Conservation (phyloP, 176 grass and related monocot genomes). For the Aegilops speltoides region DNA sequence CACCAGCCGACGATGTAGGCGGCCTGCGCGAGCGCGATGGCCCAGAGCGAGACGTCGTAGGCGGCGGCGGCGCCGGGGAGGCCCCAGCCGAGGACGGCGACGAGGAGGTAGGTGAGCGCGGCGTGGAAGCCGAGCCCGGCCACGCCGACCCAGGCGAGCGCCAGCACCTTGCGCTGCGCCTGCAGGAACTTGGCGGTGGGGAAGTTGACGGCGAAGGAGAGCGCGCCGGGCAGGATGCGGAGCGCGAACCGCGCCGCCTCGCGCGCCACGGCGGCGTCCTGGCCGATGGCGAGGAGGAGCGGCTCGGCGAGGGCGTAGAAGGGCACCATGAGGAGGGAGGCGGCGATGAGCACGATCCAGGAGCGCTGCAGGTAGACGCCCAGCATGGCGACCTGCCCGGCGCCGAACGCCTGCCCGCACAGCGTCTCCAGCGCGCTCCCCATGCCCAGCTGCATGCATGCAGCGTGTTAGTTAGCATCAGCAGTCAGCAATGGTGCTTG, state of each 20-base stretch:
- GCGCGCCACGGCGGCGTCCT: slow-evolving; percentile 44
- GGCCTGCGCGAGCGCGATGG: slow-evolving; percentile 34
- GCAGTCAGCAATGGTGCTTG: background rate
- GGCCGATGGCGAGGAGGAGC: slow-evolving; percentile 28
- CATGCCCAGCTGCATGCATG: slow-evolving; percentile 50
- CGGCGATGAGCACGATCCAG: slow-evolving; percentile 40
- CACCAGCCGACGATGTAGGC: slow-evolving; percentile 50
- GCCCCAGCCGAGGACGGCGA: background rate
- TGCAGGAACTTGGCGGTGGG: slow-evolving; percentile 57
- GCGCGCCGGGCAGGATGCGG: slow-evolving; percentile 37
- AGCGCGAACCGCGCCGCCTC: slow-evolving; percentile 35
- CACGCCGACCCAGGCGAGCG: background rate
- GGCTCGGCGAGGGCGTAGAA: slow-evolving; percentile 41
- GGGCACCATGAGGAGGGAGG: slow-evolving; percentile 25
- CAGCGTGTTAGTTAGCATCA: too few relatives aligned
- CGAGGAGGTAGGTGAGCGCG: background rate
- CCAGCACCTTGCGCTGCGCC: slow-evolving; percentile 67
- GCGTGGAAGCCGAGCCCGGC: background rate
- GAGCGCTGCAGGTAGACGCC: slow-evolving; percentile 63
- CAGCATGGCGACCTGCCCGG: slow-evolving; percentile 43
- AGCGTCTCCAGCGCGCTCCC: slow-evolving; percentile 84
- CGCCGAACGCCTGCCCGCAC: slow-evolving; percentile 74
- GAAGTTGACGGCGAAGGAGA: slow-evolving; percentile 55
- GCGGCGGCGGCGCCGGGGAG: slow-evolving; percentile 19
- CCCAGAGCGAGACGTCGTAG: slow-evolving; percentile 37